A percentile compares a stretch with the other conserved stretches of the same genome.
Conservation (phyloP, 2,329 filamentous ascomycete genomes). For the Bipolaris victoriae region DNA sequence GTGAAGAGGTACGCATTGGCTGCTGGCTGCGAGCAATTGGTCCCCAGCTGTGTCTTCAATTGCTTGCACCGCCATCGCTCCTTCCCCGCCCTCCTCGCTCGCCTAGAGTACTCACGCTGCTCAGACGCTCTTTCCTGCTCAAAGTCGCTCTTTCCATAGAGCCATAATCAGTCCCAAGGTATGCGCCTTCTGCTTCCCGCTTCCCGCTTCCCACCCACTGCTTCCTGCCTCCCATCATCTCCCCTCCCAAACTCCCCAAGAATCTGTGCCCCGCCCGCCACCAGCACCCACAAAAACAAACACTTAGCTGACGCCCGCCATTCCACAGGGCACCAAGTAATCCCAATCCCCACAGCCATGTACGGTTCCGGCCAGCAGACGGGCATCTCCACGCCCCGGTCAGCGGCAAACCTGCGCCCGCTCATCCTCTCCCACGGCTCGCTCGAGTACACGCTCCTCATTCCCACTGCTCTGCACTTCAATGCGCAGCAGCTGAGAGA, state of each 20-base stretch:
- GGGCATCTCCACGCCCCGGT: slow-evolving; percentile 95
- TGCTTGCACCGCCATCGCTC: slow-evolving; percentile 6
- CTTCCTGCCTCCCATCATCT: neutral
- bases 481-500: slow-evolving; percentile 95
- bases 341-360: slow-evolving; percentile 54
- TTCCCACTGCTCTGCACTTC: slow-evolving; percentile 94
- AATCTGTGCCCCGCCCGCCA: neutral
- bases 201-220: no score
- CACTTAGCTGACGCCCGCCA: slow-evolving; percentile 22
- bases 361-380: slow-evolving; percentile 92
- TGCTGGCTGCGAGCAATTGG: slow-evolving; percentile 23
- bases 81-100: slow-evolving; percentile 24
- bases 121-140: slow-evolving; percentile 30
- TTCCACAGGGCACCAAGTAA: slow-evolving; percentile 4
- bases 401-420: slow-evolving; percentile 88
- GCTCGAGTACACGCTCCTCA: slow-evolving; percentile 93
- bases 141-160: slow-evolving; percentile 27
- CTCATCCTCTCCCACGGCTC: slow-evolving; percentile 90
- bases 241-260: neutral
- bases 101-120: slow-evolving; percentile 8
- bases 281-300: neutral
- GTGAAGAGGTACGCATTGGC: slow-evolving; percentile 28
- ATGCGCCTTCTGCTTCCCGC: slow-evolving; percentile 15
- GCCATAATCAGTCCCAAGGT: slow-evolving; percentile 23
- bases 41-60: neutral